Percentiles rank a stretch among this genome's conserved stretches.
Evolutionary conservation across 2,329 filamentous ascomycete genomes (phyloP).

Genomic region (Tolypocladium endophyticum): DNA sequence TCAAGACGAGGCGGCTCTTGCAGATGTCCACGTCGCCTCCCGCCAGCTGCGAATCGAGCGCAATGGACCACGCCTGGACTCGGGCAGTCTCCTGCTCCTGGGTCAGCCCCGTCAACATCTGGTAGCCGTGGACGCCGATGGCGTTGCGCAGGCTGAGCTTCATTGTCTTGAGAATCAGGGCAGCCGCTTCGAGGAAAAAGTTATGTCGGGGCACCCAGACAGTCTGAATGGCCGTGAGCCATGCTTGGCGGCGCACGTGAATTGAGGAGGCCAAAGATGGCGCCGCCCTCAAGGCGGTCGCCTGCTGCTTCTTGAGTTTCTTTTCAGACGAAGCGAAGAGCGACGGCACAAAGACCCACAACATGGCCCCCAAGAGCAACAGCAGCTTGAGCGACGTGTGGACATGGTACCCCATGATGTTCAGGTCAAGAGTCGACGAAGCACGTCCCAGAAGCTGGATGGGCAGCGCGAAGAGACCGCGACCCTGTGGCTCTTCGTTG

Average conservation of each 20-base stretch:
- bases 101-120: slow-evolving; percentile 67
- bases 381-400: slow-evolving; percentile 42
- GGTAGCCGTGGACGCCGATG: slow-evolving; percentile 68
- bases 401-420: slow-evolving; percentile 43
- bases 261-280: slow-evolving; percentile 74
- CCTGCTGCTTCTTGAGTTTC: slow-evolving; percentile 41
- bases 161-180: slow-evolving; percentile 66
- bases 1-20: slow-evolving; percentile 75
- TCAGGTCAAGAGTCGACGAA: slow-evolving; percentile 37
- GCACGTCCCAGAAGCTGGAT: slow-evolving; percentile 42
- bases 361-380: slow-evolving; percentile 39
- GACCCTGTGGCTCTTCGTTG: slow-evolving; percentile 51
- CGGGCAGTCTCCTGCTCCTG: slow-evolving; percentile 78
- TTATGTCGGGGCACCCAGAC: slow-evolving; percentile 85
- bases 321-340: slow-evolving; percentile 33
- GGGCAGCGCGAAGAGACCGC: slow-evolving; percentile 57
- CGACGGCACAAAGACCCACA: slow-evolving; percentile 46
- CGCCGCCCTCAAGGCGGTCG: slow-evolving; percentile 36
- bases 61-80: slow-evolving; percentile 87
- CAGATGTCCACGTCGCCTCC: slow-evolving; percentile 86
- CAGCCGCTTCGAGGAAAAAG: slow-evolving; percentile 75
- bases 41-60: slow-evolving; percentile 82
- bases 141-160: slow-evolving; percentile 73
- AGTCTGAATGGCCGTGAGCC: slow-evolving; percentile 86
- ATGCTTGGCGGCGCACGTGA: slow-evolving; percentile 76